phyloP scores from a whole-genome alignment of 2,329 filamentous ascomycete species.

The Neopestalotiopsis sp. region DNA sequence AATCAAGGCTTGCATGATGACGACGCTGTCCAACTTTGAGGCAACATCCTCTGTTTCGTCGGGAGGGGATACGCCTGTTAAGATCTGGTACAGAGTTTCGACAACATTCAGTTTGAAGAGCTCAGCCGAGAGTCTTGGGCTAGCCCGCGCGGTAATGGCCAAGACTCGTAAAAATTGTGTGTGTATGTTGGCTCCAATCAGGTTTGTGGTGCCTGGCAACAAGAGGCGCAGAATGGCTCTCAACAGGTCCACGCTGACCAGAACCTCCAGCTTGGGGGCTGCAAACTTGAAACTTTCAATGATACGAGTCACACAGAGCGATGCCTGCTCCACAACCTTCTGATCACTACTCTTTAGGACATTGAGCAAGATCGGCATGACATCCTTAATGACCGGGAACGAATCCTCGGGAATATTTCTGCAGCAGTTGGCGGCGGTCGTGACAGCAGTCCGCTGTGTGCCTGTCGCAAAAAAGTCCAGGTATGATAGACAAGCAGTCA shows the following conservation, averaged over 20 bases:
- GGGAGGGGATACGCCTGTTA: slow-evolving; percentile 94
- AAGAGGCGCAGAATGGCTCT: slow-evolving; percentile 85
- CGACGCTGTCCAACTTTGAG: slow-evolving; percentile 90
- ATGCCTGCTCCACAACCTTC: slow-evolving; percentile 95
- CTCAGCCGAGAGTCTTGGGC: slow-evolving; percentile 84
- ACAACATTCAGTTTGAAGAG: slow-evolving; percentile 96
- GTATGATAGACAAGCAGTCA: slow-evolving; percentile 94
- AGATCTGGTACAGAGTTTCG: slow-evolving; percentile 94
- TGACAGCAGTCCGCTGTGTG: slow-evolving; percentile 94
- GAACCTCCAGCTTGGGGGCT: slow-evolving; percentile 85
- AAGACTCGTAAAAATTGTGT: slow-evolving; percentile 94
- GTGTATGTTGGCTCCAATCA: slow-evolving; percentile 92
- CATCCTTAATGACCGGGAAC: slow-evolving; percentile 87
- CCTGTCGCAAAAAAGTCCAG: slow-evolving; percentile 98
- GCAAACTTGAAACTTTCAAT: slow-evolving; percentile 96
- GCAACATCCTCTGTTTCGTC: slow-evolving; percentile 76
- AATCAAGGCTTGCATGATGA: slow-evolving; percentile 98
- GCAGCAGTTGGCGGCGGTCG: slow-evolving; percentile 97
- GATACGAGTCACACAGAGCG: slow-evolving; percentile 91
- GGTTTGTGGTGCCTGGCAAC: slow-evolving; percentile 90
- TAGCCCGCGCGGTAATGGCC: slow-evolving; percentile 87
- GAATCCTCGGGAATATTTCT: slow-evolving; percentile 95
- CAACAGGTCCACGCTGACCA: slow-evolving; percentile 87
- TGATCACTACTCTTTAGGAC: slow-evolving; percentile 93
- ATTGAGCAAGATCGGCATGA: slow-evolving; percentile 93